Evolutionary conservation across 306 rosid species (phyloP).

Genomic region (Cucurbita argyrosperma): DNA sequence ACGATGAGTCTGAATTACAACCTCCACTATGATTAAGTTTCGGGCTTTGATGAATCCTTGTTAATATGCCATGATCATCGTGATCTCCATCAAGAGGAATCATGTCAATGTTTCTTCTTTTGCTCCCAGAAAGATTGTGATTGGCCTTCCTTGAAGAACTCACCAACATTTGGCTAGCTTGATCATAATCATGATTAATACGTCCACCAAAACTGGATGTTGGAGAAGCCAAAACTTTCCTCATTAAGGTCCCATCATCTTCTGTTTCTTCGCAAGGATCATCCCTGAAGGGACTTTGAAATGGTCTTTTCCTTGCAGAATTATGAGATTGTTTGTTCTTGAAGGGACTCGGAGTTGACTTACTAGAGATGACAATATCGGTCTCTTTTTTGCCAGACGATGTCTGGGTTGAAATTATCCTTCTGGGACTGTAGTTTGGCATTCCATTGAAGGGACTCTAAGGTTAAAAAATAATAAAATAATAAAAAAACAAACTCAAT

Average conservation of each 20-base stretch:
- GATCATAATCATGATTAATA: constrained; percentile 14
- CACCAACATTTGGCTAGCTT: constrained; percentile 14
- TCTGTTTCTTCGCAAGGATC: constrained; percentile 17
- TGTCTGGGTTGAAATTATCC: constrained; percentile 15
- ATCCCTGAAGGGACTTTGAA: constrained; percentile 16
- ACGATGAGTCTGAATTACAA: constrained; percentile 14
- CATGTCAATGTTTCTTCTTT: constrained; percentile 32
- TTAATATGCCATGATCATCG: constrained; percentile 13
- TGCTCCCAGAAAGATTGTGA: constrained; percentile 35
- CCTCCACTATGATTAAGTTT: constrained; percentile 23
- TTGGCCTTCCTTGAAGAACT: constrained; percentile 19
- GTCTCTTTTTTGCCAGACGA: constrained; percentile 2
- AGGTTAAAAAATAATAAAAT: neutral
- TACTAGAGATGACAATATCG: constrained; percentile 7
- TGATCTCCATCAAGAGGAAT: constrained; percentile 19
- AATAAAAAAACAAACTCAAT: constrained; percentile 9
- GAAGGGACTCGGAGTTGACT: constrained; percentile 12
- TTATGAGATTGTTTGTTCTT: constrained; percentile 11
- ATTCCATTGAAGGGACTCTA: constrained; percentile 17
- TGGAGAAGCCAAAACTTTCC: constrained; percentile 8
- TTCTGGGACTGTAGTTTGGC: constrained; percentile 17
- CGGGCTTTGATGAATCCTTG: constrained; percentile 20
- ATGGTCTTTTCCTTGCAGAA: constrained; percentile 22
- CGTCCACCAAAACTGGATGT: constrained; percentile 15
- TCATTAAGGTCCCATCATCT: neutral